Base-by-base conservation (phyloP, 345 rosid species). In the Trapa bicornis region DNA sequence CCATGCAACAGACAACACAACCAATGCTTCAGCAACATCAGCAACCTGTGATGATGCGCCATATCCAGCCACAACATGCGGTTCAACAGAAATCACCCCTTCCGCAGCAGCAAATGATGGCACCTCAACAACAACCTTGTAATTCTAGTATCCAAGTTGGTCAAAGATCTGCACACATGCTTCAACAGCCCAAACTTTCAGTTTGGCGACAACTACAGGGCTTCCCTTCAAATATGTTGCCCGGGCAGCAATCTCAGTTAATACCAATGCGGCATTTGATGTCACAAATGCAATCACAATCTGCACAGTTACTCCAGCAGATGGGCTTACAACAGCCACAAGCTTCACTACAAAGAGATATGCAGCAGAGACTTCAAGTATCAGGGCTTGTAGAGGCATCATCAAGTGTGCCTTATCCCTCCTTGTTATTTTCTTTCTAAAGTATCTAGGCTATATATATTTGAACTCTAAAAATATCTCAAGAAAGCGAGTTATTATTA, bases 1-100 rank as follows among this genome's bases (percentile, higher is more conserved):
- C 88, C 68, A 70, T 79, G 67, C 96, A 83, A 73, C 91, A 85
- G 77, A 77, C 91, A 4, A 66, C 91, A 47, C 93, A 84, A 72
- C 73, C 98, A 60, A 84, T 91, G 84, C 80, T 87, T 76, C 98
- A 86, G 71, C 90, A 81, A 74, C 89, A 85, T 75, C 85, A 78
- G 67, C 86, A 82, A 37, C 72, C 89, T 37, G 80, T 81, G 72
- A 74, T 82, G 62, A 87, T 92, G 80, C 91, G 82, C 69, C 92
- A 82, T 67, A 89, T 81, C 67, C 89, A 83, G 78, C 73, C 86
- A 50, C 97, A 85, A 67, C 90, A 81, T 76, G 62, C 82, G 63
- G 74, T 88, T 79, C 96, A 84, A 75, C 95, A 86, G 77, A 92
- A 84, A 75, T 53, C 90, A 75, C 67, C 86, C 71, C 71, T 87